Evolutionary conservation across 768 basidiomycete species (phyloP).

Genomic region (Kwoniella europaea): DNA sequence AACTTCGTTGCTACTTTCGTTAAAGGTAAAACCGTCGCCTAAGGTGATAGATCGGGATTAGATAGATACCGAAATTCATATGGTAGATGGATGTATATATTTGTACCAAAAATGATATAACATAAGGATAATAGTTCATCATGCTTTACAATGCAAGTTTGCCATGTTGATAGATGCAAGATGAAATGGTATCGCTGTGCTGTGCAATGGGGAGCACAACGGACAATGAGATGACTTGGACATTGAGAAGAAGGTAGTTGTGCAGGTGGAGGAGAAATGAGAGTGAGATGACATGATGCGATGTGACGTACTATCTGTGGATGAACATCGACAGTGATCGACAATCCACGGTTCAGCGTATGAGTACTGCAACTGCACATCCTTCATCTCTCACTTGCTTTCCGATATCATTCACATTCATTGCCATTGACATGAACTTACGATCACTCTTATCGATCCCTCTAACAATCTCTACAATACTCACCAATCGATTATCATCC

Average conservation of each 20-base stretch:
- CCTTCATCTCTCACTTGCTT: neutral
- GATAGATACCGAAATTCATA: neutral
- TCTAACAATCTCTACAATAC: conserved; percentile 8
- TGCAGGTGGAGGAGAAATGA: neutral
- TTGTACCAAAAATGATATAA: neutral
- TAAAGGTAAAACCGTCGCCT: conserved; percentile 33
- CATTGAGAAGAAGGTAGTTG: neutral
- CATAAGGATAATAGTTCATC: too few species aligned
- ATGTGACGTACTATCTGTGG: neutral
- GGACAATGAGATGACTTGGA: too few species aligned
- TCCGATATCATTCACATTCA: neutral
- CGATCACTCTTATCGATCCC: conserved; percentile 24
- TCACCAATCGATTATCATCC: conserved; percentile 2
- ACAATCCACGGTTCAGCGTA: neutral
- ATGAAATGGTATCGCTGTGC: neutral
- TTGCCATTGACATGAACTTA: conserved; percentile 16
- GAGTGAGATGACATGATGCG: conserved; percentile 2
- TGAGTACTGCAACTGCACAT: neutral
- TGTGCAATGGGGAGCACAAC: too few species aligned
- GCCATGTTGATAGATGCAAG: neutral
- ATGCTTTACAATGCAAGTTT: too few species aligned
- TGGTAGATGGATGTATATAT: conserved; percentile 4
- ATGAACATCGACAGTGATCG: neutral
- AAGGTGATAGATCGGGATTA: conserved; percentile 3
- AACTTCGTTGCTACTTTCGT: conserved; percentile 42